Conservation (phyloP, 352 stramenopile species). For the Pythium utonaiense region DNA sequence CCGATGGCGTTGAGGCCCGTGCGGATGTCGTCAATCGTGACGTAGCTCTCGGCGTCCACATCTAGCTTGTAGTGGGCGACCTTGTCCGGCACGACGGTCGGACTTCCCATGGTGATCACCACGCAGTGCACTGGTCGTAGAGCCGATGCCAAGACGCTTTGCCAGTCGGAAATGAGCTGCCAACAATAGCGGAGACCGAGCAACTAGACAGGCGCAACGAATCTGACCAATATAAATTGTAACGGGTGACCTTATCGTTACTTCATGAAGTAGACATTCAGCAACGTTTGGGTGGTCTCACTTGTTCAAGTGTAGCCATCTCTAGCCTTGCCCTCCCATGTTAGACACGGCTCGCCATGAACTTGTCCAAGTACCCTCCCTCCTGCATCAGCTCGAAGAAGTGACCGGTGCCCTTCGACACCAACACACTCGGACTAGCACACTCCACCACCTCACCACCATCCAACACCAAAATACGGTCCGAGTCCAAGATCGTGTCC, state of each 20-base stretch:
- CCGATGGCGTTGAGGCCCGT: conserved; percentile 17
- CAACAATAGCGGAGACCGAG: background rate
- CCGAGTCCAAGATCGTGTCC: background rate
- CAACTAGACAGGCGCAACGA: background rate
- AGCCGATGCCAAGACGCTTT: background rate
- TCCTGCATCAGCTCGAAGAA: background rate
- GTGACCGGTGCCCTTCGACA: background rate
- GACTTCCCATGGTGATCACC: conserved; percentile 6
- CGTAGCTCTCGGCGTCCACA: conserved; percentile 18
- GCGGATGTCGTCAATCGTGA: conserved; percentile 21
- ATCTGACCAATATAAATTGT: conserved; percentile 3
- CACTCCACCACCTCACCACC: background rate
- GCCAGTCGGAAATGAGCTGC: background rate
- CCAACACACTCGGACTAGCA: background rate
- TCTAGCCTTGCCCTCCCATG: too few species aligned
- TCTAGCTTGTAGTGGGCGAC: conserved; percentile 17
- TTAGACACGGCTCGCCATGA: too few species aligned
- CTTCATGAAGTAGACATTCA: conserved; percentile 14
- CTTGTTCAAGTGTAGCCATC: too few species aligned
- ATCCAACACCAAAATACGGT: background rate
- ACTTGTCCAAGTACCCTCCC: background rate
- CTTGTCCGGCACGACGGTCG: conserved; percentile 7
- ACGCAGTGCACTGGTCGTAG: background rate
- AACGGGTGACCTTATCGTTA: background rate
- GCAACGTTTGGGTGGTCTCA: too few species aligned